These are phyloP conservation scores for Penicillium cosmopolitanum DNA, from an alignment of 495 filamentous ascomycete genomes.

Conservation along the genomic window DNA sequence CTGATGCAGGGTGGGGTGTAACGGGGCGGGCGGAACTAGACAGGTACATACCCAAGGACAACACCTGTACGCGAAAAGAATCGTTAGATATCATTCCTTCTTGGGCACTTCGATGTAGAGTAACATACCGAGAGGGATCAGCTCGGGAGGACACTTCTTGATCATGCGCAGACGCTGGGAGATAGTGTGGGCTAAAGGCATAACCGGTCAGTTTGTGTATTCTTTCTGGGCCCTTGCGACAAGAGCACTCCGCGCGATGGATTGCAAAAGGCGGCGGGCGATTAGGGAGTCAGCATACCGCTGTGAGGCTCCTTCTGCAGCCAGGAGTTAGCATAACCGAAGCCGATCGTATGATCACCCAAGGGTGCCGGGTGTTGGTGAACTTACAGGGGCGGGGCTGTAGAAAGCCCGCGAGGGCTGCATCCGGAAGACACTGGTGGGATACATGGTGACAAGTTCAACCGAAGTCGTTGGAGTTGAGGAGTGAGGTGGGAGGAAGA, in stretches of 20 bases:
- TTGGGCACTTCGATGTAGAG: neutral
- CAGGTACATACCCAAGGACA: constrained; percentile 69
- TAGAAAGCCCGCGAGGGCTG: constrained; percentile 65
- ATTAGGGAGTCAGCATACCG: constrained; percentile 60
- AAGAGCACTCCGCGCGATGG: constrained; percentile 15
- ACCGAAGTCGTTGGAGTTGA: constrained; percentile 20
- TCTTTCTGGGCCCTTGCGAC: constrained; percentile 5
- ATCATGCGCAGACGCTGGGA: constrained; percentile 90
- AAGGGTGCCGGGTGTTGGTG: constrained; percentile 12
- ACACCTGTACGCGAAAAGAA: constrained; percentile 59
- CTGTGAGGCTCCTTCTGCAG: constrained; percentile 79
- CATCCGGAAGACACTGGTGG: constrained; percentile 62
- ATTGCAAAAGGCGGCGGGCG: constrained; percentile 8
- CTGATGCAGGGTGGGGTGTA: constrained; percentile 21
- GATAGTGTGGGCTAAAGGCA: constrained; percentile 82
- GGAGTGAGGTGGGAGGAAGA: constrained; percentile 24
- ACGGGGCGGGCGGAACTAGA: constrained; percentile 22
- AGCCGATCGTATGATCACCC: constrained; percentile 30
- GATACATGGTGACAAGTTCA: constrained; percentile 58
- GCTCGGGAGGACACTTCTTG: constrained; percentile 87
- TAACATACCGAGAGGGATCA: constrained; percentile 88
- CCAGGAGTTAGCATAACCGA: constrained; percentile 40
- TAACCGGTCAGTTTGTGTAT: constrained; percentile 34
- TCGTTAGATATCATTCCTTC: constrained; percentile 24
- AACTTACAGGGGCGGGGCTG: constrained; percentile 79